phyloP scores from a whole-genome alignment of 2,329 filamentous ascomycete genomes.

The Monilinia fructicola region DNA sequence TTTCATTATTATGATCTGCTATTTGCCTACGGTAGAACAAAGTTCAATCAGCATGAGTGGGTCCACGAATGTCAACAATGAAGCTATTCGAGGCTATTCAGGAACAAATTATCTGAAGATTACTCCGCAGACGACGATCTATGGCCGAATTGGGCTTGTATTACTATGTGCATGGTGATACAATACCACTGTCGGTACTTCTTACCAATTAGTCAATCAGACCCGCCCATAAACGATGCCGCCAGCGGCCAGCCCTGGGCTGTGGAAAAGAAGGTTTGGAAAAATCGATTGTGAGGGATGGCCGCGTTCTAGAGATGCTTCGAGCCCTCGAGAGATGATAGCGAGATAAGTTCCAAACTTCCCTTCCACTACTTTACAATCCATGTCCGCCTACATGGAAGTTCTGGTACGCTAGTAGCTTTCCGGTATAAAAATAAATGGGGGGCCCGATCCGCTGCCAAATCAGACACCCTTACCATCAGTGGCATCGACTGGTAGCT shows the following conservation, averaged over 20 bases:
- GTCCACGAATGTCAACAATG: constrained; percentile 11
- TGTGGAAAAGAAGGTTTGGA: constrained; percentile 8
- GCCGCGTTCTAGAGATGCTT: constrained; percentile 13
- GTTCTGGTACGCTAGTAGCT: constrained; percentile 8
- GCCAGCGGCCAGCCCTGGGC: background rate
- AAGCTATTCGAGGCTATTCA: constrained; percentile 14
- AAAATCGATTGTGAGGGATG: constrained; percentile 14
- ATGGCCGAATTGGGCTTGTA: constrained; percentile 4
- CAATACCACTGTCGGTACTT: constrained; percentile 14
- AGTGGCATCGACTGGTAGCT: background rate
- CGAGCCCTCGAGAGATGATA: background rate
- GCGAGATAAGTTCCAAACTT: constrained; percentile 8
- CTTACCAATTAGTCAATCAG: constrained; percentile 21
- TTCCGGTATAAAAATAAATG: constrained; percentile 4
- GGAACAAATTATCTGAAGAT: constrained; percentile 17
- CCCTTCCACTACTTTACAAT: constrained; percentile 1
- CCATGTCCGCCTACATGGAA: constrained; percentile 13
- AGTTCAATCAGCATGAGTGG: background rate
- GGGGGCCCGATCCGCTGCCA: constrained; percentile 11
- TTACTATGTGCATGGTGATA: constrained; percentile 1
- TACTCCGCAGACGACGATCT: constrained; percentile 20
- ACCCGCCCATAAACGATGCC: background rate
- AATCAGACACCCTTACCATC: constrained; percentile 2
- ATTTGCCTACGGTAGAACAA: background rate
- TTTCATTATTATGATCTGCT: constrained; percentile 20